Base-by-base conservation (phyloP, 2,329 filamentous ascomycete species). In the Stagonosporopsis vannaccii region DNA sequence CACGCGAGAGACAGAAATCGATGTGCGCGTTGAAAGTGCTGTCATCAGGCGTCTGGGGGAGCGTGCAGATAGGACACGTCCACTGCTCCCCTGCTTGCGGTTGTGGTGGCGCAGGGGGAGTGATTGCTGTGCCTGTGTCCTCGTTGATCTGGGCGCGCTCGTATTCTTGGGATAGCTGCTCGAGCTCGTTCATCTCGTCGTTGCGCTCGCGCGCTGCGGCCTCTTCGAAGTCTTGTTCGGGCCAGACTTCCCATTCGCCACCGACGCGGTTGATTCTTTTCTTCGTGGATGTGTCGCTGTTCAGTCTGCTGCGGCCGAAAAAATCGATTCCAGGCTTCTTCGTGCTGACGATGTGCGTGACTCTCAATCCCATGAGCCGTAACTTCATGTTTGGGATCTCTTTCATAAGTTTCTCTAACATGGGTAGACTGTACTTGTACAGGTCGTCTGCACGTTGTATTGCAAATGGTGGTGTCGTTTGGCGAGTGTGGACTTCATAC, bases 401-500 rank as follows among this genome's bases (percentile, higher is more conserved):
- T 60, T 91, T 90, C 73, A 96, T 89, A 7, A 98, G 78, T 71
- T 92, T 97, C 1, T 83, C 78, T 4, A 99, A 79, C 81, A 99
- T 95, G 0, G 92, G 93, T 1, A 97, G 74, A 0, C 91, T 83
- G 68, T 87, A 90, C 49, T 85, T 87, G 77, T 94, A 98, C 4
- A 99, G 78, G 66, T 99, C 95, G 36, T 94, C 89, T 0, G 92
- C 89, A 6, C 84, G 79, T 44, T 78, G 84, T 1, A 97, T 82
- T 0, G 92, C 87, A 62, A 88, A 90, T 0, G 91, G 89, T 2
- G 88, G 84, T 3, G 90, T 85, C 6, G 86, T 84, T 72, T 99
- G 95, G 28, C 95, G 84, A 0, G 93, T 96, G 47, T 91, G 84
- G 19, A 97, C 90, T 74, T 98, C 93, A 67, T 94, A 99, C 0